Evolutionary conservation across 257 asterid species (phyloP).

Genomic region (Lycium barbarum): DNA sequence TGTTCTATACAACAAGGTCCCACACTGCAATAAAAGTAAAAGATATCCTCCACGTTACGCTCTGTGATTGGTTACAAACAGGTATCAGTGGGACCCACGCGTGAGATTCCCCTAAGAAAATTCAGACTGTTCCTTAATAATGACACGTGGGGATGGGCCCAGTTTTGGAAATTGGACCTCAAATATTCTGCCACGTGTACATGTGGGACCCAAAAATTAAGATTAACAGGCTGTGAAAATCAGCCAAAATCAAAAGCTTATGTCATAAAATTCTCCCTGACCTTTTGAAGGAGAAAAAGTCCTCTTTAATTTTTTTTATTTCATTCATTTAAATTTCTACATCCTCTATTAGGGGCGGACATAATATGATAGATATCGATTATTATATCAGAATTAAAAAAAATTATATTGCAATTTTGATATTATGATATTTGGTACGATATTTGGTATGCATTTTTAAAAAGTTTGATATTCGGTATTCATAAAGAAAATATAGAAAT

Average conservation of each 20-base stretch:
- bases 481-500: no score
- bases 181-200: background rate
- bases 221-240: background rate
- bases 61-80: background rate
- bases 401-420: no score
- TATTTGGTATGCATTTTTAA: no score
- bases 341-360: no score
- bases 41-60: slow-evolving; percentile 29
- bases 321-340: no score
- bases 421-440: no score
- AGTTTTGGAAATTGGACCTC: slow-evolving; percentile 23
- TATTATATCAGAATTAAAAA: no score
- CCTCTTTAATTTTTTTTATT: background rate
- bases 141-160: slow-evolving; percentile 28
- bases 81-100: background rate
- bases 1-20: slow-evolving; percentile 24
- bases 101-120: slow-evolving; percentile 31
- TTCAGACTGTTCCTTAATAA: slow-evolving; percentile 22
- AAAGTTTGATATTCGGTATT: no score
- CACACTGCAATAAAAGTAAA: background rate
- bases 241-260: background rate
- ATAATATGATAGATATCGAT: no score
- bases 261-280: background rate
- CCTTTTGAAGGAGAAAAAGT: background rate
- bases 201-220: background rate